Conservation (phyloP, 2,329 filamentous ascomycete species). For the Colletotrichum tofieldiae region DNA sequence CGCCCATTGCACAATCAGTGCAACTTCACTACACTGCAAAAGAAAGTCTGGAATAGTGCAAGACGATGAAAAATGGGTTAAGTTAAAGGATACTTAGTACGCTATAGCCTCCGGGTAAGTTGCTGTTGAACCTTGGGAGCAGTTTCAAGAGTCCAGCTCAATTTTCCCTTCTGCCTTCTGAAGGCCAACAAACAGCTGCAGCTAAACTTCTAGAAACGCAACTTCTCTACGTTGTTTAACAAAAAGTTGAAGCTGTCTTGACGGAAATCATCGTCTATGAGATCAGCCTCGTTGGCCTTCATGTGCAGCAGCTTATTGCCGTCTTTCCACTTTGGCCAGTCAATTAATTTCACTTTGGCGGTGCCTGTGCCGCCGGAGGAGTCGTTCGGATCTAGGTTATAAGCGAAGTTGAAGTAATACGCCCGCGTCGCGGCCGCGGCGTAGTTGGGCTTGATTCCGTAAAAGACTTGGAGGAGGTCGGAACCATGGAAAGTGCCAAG, state of each 20-base stretch:
- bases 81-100: no score
- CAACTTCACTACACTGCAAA: background rate
- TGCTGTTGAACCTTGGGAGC: no score
- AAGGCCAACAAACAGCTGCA: rapidly evolving
- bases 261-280: constrained; percentile 45
- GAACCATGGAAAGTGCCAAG: constrained; percentile 76
- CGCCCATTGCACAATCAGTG: background rate
- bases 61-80: background rate
- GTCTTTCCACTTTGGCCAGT: constrained; percentile 59
- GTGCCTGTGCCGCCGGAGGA: constrained; percentile 48
- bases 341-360: constrained; percentile 26
- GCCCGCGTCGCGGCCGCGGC: constrained; percentile 63
- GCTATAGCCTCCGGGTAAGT: no score
- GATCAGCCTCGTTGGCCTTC: constrained; percentile 25
- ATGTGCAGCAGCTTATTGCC: constrained; percentile 53
- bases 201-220: constrained; percentile 17
- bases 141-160: background rate
- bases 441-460: constrained; percentile 64
- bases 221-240: constrained; percentile 30
- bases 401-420: constrained; percentile 73
- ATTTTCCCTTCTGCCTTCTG: background rate
- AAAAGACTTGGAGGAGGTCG: constrained; percentile 71
- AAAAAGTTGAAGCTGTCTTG: constrained; percentile 42
- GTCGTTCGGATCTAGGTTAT: constrained; percentile 71
- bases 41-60: background rate